Base-by-base conservation (phyloP, 306 rosid genomes). In the Quillaja saponaria region DNA sequence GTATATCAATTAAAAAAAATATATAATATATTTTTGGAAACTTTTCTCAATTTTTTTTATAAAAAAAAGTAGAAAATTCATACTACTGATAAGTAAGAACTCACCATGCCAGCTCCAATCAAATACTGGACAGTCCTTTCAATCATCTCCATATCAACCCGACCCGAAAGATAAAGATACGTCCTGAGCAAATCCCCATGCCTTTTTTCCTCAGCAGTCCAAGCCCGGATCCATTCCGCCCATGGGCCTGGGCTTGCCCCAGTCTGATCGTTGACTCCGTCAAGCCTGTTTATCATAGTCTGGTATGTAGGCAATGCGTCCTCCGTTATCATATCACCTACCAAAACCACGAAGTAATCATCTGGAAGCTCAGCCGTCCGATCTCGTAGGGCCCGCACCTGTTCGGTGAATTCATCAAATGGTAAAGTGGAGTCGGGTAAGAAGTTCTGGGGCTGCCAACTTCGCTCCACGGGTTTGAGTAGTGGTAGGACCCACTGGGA, bases 231-330 rank as follows among this genome's bases (percentile, higher is more conserved):
- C 97, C 95, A 90, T 4, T n/a, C 40, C 0, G 95, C 97, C 97
- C 95, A 87, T 0, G 94, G 82, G 71, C 78, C 79, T 0, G 61
- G 66, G 76, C 95, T 79, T 3, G 84, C 68, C 0, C 94, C 94
- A 0, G 64, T 75, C 34, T 79, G 86, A 14, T 90, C 97, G 34
- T 53, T 63, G 0, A 87, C 83, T 0, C 90, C 95, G 18, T 90
- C 97, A 14, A 87, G 61, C 15, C 81, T 82, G 58, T 83, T 87
- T 49, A 87, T 61, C 85, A 85, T 77, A 38, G 72, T 87, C 49
- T 90, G 95, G 55, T 90, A 90, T 35, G 95, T 82, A 1, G 97
- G 97, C 69, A 90, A 78, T 1, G 92, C 97, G 2, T 90, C 97
- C 68, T 87, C 95, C 3, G 95, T 87, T 21, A 87, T 66, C 94